A percentile compares a stretch with the other conserved stretches of the same genome.
phyloP scores from a whole-genome alignment of 2,329 filamentous ascomycete species.

The Periconia digitata region DNA sequence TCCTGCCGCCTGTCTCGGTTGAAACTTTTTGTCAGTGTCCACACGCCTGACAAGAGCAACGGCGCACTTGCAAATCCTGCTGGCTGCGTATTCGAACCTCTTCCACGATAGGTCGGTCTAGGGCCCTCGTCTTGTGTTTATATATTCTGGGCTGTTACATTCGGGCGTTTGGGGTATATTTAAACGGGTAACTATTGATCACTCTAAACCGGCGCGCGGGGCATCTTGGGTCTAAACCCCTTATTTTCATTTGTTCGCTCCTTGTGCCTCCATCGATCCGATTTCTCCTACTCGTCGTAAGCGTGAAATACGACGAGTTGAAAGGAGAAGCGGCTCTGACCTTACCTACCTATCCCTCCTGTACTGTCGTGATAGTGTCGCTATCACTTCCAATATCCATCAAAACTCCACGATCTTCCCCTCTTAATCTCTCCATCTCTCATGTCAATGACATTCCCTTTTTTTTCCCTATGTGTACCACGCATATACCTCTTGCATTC shows the following conservation, averaged over 20 bases:
- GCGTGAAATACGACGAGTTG: neutral
- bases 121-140: slow-evolving; percentile 19
- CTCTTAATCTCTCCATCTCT: neutral
- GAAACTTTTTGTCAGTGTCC: slow-evolving; percentile 30
- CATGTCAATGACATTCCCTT: slow-evolving; percentile 1
- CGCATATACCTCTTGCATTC: neutral
- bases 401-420: slow-evolving; percentile 5
- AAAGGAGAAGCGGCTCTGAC: neutral
- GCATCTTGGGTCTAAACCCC: slow-evolving; percentile 14
- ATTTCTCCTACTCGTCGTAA: neutral
- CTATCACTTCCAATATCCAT: slow-evolving; percentile 11
- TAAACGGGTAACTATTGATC: slow-evolving; percentile 15
- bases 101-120: slow-evolving; percentile 1
- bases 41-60: slow-evolving; percentile 38
- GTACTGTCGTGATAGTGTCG: slow-evolving; percentile 10
- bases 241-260: slow-evolving; percentile 16
- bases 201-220: slow-evolving; percentile 9
- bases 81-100: no score
- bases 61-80: slow-evolving; percentile 22
- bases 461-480: slow-evolving; percentile 2
- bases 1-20: slow-evolving; percentile 8
- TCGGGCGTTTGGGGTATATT: slow-evolving; percentile 11
- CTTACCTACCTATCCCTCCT: slow-evolving; percentile 1
- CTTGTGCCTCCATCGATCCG: slow-evolving; percentile 6
- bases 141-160: slow-evolving; percentile 16